Evolutionary conservation across 1,284 basidiomycete species (phyloP), one percentile per base, ranked within the genome.

Genomic region (Apiotrichum gracile): DNA sequence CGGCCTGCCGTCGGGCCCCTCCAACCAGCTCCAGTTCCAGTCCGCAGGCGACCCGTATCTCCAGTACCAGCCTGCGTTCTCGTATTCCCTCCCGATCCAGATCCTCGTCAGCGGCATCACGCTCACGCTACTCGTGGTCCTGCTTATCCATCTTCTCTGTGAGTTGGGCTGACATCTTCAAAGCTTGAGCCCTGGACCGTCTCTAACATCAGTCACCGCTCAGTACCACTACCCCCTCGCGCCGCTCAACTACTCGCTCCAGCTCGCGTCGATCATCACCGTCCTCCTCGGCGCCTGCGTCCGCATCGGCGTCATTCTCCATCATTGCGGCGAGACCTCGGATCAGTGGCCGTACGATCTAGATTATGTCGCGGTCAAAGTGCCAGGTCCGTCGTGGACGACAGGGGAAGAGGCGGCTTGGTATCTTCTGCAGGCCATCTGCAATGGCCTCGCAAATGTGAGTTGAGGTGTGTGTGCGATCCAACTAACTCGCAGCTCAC

Each of bases 211-310:
- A 72, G 72, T 98, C 76, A 97, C 96, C 19, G 87, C 87, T 0
- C 90, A 93, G 69, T 97, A 97, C 66, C 94, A 98, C 75, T 91
- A 88, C 80, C 91, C 91, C 0, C 85, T 98, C 38, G 91, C 91
- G 1, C 86, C 85, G 13, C 81, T 88, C 66, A 98, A 98, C 79
- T 98, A 88, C 72, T 78, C 85, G 54, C 83, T 97, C 27, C 94
- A 97, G 72, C 74, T 96, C 14, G 82, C 84, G 2, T 88, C 88
- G 25, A 88, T 91, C 24, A 77, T 83, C 44, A 85, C 87, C 16
- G 84, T 96, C 21, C 81, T 96, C 44, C 80, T 86, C 27, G 85
- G 85, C 21, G 80, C 86, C 52, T 80, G 85, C 48, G 86, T 87
- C n/a, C 87, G 86, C 2, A 77, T 91, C 50, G 81, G 83, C 65